phyloP scores from a whole-genome alignment of 208 protist genomes.

The Leishmania arabica region DNA sequence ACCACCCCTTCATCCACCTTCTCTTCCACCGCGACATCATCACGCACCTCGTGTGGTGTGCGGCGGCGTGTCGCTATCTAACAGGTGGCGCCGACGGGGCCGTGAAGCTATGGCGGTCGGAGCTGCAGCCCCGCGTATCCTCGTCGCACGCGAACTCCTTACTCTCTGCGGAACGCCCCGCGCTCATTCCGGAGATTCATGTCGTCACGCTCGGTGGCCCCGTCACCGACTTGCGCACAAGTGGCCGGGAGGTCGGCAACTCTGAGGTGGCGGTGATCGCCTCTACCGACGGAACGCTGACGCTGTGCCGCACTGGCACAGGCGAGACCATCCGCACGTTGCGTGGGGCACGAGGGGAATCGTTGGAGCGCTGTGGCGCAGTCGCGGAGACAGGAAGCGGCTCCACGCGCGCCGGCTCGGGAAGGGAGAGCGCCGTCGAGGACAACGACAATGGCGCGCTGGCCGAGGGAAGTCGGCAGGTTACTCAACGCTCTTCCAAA shows the following conservation, averaged over 20 bases:
- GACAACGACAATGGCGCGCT: background rate
- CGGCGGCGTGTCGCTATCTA: slow-evolving; percentile 61
- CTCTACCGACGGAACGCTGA: slow-evolving; percentile 84
- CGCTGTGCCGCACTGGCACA: slow-evolving; percentile 63
- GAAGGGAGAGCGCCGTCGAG: slow-evolving; percentile 3
- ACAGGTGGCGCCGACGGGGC: slow-evolving; percentile 75
- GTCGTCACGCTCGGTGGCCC: slow-evolving; percentile 58
- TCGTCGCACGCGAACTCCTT: background rate
- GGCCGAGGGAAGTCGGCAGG: background rate
- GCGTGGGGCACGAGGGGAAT: slow-evolving; percentile 58
- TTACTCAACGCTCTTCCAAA: background rate
- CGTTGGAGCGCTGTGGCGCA: slow-evolving; percentile 6
- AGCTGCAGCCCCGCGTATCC: slow-evolving; percentile 51
- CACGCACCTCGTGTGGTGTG: slow-evolving; percentile 55
- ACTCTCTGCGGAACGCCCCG: background rate
- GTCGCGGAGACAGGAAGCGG: slow-evolving; percentile 5
- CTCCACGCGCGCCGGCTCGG: background rate
- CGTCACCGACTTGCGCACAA: slow-evolving; percentile 68
- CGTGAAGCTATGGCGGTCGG: slow-evolving; percentile 84
- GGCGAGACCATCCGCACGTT: slow-evolving; percentile 82
- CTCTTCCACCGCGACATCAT: slow-evolving; percentile 82
- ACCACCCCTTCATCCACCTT: slow-evolving; percentile 72
- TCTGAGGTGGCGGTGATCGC: slow-evolving; percentile 72
- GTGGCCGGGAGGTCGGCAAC: slow-evolving; percentile 55
- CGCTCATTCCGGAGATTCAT: slow-evolving; percentile 75